Evolutionary conservation across 1,139 yeast genomes (phyloP).

Genomic region (Geotrichum histeridarum): DNA sequence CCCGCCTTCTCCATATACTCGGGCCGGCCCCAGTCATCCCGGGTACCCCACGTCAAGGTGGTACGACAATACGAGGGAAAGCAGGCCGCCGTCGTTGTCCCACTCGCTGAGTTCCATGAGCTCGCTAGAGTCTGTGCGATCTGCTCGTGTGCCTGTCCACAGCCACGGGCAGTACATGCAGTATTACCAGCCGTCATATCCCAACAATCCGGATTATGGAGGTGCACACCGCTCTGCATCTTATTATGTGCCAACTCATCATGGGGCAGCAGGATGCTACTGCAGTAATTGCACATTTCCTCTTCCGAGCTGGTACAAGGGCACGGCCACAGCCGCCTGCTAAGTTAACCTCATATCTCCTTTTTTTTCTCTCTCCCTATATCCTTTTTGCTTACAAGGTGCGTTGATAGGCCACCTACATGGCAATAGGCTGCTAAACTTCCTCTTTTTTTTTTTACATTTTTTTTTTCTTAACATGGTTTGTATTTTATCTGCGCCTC

Average conservation of each 20-base stretch:
- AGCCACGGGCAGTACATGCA: conserved; percentile 10
- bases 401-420: too few relatives aligned
- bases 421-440: too few relatives aligned
- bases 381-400: too few relatives aligned
- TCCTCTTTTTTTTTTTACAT: background rate
- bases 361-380: background rate
- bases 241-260: conserved; percentile 12
- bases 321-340: background rate
- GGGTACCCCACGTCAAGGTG: conserved; percentile 11
- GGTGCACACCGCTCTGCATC: background rate
- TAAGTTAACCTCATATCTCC: background rate
- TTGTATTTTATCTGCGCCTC: background rate
- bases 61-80: conserved; percentile 14
- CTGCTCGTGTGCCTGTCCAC: background rate
- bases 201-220: conserved; percentile 1
- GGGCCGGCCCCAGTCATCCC: background rate
- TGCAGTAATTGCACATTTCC: conserved; percentile 18
- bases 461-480: background rate
- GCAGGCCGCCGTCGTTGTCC: conserved; percentile 4
- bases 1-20: background rate
- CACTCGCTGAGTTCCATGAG: conserved; percentile 10
- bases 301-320: background rate
- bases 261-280: conserved; percentile 17
- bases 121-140: background rate
- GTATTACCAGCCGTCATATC: conserved; percentile 20